These are phyloP conservation scores for Abortiporus biennis DNA, from an alignment of 1,284 basidiomycete genomes.

Conservation along the genomic window DNA sequence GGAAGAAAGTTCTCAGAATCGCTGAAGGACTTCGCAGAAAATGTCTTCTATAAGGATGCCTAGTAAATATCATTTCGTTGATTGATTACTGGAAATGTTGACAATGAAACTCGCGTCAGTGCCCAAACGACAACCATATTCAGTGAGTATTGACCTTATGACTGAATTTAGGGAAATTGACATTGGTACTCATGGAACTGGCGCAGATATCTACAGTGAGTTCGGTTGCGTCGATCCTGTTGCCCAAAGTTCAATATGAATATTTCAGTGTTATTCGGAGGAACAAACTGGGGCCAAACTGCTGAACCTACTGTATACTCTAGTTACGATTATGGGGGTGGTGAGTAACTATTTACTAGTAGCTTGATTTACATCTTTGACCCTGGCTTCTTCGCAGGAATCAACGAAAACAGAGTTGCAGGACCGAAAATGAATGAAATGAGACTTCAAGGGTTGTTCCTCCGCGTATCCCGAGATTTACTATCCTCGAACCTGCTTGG, in stretches of 20 bases:
- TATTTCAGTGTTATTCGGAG: constrained; percentile 39
- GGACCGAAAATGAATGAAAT: constrained; percentile 50
- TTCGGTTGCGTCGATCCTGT: constrained; percentile 6
- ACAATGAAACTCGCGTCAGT: background rate
- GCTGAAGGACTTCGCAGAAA: constrained; percentile 25
- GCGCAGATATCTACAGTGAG: constrained; percentile 42
- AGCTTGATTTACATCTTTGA: background rate
- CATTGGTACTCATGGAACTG: too few species aligned
- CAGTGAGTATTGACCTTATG: background rate
- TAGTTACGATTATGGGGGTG: constrained; percentile 46
- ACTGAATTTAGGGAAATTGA: too few species aligned
- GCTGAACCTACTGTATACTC: constrained; percentile 40
- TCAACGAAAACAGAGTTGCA: constrained; percentile 45
- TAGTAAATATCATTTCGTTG: constrained; percentile 28
- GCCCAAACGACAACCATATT: constrained; percentile 2
- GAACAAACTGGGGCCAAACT: constrained; percentile 47
- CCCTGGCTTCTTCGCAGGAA: constrained; percentile 24
- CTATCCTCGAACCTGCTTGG: constrained; percentile 32
- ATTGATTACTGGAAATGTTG: background rate
- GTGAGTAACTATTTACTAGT: constrained; percentile 16
- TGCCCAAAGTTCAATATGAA: background rate
- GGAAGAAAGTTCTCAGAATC: background rate
- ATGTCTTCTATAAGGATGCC: constrained; percentile 45
- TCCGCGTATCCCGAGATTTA: constrained; percentile 41
- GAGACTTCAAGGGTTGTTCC: constrained; percentile 46